Evolutionary conservation across 2,329 filamentous ascomycete genomes (phyloP), one percentile per base, ranked within the genome.

Genomic region (Penicillium italicum): DNA sequence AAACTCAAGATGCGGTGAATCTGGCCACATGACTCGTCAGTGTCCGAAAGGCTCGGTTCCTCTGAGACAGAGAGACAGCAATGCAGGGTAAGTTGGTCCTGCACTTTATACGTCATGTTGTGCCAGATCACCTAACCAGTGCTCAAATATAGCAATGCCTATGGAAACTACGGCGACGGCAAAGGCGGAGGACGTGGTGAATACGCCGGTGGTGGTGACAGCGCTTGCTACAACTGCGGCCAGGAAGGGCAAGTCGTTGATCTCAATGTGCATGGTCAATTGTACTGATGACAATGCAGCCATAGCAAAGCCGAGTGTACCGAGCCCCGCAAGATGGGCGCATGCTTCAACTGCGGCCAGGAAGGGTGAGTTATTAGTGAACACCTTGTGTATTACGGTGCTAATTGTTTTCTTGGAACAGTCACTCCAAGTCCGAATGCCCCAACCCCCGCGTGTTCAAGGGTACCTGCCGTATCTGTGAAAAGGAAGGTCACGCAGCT

Each of bases 391-490:
- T 6, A n/a, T 5, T 7, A 28, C 2, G 26, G 7, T 41, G 12
- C 28, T 49, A 36, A 44, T 26, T 36, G 31, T 10, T 7, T 34
- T 22, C 10, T 5, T 5, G 41, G 50, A n/a, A 37, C 41, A 63
- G 61, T 5, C 59, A 62, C 26, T 47, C 44, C n/a, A 64, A 64
- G 59, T 36, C 40, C 8, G 57, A 79, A 1, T 80, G 78, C 56
- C 69, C 76, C 18, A 73, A 78, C 28, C 76, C 77, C 47, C 74
- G 74, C 42, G 72, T 77, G 20, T 79, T 79, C 66, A 78, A 71
- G 31, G 78, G 78, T 12, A 65, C 71, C 36, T 80, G 78, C 62
- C 74, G 73, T 42, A 67, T 74, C 50, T 80, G 79, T 60, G 66
- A 72, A n/a, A 61, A 77, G 59, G 71, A 79, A 59, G 77, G 78